phyloP scores from a whole-genome alignment of 2,329 filamentous ascomycete species.

The Fusarium lyarnte region DNA sequence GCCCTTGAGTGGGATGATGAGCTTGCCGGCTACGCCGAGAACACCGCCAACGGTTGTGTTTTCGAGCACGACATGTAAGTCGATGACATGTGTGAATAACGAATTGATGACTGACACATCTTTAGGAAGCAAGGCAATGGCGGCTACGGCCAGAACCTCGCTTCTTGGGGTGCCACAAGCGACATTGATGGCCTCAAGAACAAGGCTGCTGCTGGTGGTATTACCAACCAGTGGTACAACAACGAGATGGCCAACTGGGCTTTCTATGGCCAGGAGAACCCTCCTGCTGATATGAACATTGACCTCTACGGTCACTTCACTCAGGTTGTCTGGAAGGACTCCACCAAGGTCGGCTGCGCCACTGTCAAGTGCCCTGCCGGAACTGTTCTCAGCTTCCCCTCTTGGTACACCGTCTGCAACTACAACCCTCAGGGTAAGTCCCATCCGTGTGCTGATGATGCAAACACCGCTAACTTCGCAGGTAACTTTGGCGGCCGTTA shows the following conservation, averaged over 20 bases:
- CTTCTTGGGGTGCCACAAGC: slow-evolving; percentile 63
- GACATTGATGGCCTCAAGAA: slow-evolving; percentile 53
- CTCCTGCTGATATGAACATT: slow-evolving; percentile 70
- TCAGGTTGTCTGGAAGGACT: slow-evolving; percentile 55
- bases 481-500: slow-evolving; percentile 65
- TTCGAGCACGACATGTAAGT: slow-evolving; percentile 82
- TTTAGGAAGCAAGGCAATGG: slow-evolving; percentile 64
- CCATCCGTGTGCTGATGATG: background rate
- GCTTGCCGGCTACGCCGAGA: slow-evolving; percentile 71
- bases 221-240: slow-evolving; percentile 91
- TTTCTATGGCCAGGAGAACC: slow-evolving; percentile 66
- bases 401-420: slow-evolving; percentile 90
- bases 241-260: slow-evolving; percentile 71
- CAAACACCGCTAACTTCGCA: slow-evolving; percentile 33
- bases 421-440: slow-evolving; percentile 77
- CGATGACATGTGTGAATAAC: background rate
- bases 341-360: slow-evolving; percentile 61
- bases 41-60: slow-evolving; percentile 72
- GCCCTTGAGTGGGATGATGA: slow-evolving; percentile 72
- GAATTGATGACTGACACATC: slow-evolving; percentile 45
- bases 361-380: slow-evolving; percentile 73
- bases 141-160: slow-evolving; percentile 92
- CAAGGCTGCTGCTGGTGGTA: slow-evolving; percentile 70
- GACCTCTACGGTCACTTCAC: slow-evolving; percentile 68
- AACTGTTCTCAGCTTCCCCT: slow-evolving; percentile 59